phyloP scores from a whole-genome alignment of 371 early-diverging fungal genomes.

The Lichtheimia ornata region DNA sequence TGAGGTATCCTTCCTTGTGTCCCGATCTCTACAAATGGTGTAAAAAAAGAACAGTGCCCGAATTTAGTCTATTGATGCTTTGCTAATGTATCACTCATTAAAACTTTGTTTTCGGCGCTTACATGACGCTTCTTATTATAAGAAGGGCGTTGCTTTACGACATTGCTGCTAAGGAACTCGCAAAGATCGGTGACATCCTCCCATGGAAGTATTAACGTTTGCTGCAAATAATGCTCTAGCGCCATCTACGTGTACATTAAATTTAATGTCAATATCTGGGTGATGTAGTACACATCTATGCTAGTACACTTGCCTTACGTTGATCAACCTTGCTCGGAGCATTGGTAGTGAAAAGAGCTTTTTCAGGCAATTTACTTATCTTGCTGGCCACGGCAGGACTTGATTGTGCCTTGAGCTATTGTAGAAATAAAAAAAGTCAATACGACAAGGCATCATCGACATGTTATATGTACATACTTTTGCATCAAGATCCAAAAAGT shows the following conservation, averaged over 20 bases:
- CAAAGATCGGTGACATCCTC: slow-evolving; percentile 70
- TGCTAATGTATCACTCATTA: slow-evolving; percentile 12
- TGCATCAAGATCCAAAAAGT: slow-evolving; percentile 77
- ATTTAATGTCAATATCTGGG: neutral
- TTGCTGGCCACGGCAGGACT: slow-evolving; percentile 47
- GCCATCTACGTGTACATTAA: slow-evolving; percentile 49
- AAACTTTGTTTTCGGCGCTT: slow-evolving; percentile 10
- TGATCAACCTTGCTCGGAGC: slow-evolving; percentile 76
- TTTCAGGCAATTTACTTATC: slow-evolving; percentile 82
- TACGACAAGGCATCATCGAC: no score
- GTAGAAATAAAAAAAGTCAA: neutral
- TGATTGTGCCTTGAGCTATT: slow-evolving; percentile 53
- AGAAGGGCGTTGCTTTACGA: slow-evolving; percentile 40
- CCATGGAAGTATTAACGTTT: slow-evolving; percentile 59
- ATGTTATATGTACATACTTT: slow-evolving; percentile 44
- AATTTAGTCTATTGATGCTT: neutral
- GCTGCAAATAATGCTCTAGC: slow-evolving; percentile 78
- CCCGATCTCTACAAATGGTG: slow-evolving; percentile 6
- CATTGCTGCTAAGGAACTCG: slow-evolving; percentile 75
- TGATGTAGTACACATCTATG: neutral
- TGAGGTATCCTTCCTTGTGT: slow-evolving; percentile 74
- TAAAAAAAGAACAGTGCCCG: neutral
- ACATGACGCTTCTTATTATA: neutral
- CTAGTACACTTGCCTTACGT: slow-evolving; percentile 49
- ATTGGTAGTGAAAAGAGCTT: slow-evolving; percentile 73